Percentiles rank a stretch among this genome's conserved stretches.
phyloP scores from a whole-genome alignment of 805 yeast species.

The Ogataea neopini region DNA sequence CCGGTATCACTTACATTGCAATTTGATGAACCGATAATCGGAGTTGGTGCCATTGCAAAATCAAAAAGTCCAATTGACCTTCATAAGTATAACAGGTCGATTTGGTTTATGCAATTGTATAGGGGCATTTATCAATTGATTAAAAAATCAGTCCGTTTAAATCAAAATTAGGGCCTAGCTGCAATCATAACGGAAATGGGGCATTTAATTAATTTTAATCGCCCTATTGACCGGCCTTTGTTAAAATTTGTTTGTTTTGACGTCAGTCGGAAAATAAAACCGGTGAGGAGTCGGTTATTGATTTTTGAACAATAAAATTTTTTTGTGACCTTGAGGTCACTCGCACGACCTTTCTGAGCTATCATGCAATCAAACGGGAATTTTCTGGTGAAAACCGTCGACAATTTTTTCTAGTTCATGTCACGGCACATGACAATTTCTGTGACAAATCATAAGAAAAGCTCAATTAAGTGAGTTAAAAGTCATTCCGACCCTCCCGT shows the following conservation, averaged over 20 bases:
- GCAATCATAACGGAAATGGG: constrained; percentile 2
- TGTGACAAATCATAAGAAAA: background rate
- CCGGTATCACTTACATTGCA: background rate
- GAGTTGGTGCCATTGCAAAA: background rate
- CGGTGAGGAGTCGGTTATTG: constrained; percentile 1
- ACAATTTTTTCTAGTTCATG: background rate
- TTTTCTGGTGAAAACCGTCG: background rate
- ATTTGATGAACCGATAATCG: background rate
- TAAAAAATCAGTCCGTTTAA: too few relatives aligned
- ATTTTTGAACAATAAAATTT: constrained; percentile 3
- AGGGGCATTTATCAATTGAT: background rate
- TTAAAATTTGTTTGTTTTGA: constrained; percentile 2
- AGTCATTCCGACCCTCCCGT: too few relatives aligned
- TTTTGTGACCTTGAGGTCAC: constrained; percentile 1
- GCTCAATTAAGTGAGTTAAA: too few relatives aligned
- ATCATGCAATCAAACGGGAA: constrained; percentile 2
- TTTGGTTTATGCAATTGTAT: background rate
- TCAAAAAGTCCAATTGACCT: background rate
- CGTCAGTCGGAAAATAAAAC: background rate
- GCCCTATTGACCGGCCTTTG: constrained; percentile 5
- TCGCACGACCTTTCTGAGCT: constrained; percentile 3
- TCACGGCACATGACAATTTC: too few relatives aligned
- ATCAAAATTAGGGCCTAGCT: background rate
- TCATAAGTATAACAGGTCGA: background rate
- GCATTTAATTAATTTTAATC: constrained; percentile 3